Base-by-base conservation (phyloP, 1,284 basidiomycete genomes). In the Marasmius fiardii region DNA sequence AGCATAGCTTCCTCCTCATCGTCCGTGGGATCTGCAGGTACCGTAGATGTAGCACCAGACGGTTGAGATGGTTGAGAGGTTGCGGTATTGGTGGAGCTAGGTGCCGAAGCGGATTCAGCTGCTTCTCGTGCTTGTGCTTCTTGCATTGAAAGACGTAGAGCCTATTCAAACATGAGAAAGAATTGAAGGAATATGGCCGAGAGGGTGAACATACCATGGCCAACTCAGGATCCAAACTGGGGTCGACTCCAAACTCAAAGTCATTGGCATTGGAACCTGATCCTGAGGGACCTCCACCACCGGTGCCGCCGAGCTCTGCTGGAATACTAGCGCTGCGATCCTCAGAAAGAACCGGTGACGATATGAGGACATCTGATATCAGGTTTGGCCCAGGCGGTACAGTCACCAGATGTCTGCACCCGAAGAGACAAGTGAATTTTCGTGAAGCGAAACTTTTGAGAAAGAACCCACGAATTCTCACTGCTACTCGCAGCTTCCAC, bases 81-180 rank as follows among this genome's bases (percentile, higher is more conserved):
- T 21, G 69, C 55, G 23, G 67, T 56, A 10, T 70, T 66, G 18
- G 72, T 60, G 31, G 74, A 61, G 11, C 74, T 62, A 14, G 77
- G 64, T 1, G 74, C 58, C 3, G 68, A 43, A n/a, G 68, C 62
- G 6, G 70, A 63, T 23, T 44, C 43, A 20, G 84, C 89, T n/a
- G 84, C 88, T 74, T 92, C 91, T 21, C 95, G 85, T 33, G 94
- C 94, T 68, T 92, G 88, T 59, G 95, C 96, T 73, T 99, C 96
- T 73, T 98, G 93, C 80, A 99, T 86, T 0, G 95, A 98, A 88
- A 99, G 93, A 39, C 96, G 91, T 43, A 99, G 80, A 11, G 95
- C 96, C 94, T 97, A 64, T 7, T 31, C 37, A 3, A 51, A 31
- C 28, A 31, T 31, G 21, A n/a, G 44, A 48, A 26, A 55, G 39